Evolutionary conservation across 2,329 filamentous ascomycete species (phyloP).

Genomic region (Triangularia setosa): DNA sequence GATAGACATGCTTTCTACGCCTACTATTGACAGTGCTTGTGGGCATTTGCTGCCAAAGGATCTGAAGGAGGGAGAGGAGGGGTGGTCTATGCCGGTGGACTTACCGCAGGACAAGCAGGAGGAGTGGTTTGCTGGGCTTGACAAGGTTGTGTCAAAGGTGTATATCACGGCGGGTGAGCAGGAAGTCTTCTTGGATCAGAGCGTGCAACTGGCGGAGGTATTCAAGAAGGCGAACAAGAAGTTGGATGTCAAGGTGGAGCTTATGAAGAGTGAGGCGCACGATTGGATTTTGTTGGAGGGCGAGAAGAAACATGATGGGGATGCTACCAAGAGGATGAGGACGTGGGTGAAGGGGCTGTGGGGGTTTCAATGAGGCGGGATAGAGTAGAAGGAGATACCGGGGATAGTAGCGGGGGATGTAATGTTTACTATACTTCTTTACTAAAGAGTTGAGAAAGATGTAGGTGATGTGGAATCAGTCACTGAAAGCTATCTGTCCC

Average conservation of each 20-base stretch:
- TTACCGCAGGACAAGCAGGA: constrained; percentile 14
- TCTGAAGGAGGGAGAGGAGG: constrained; percentile 11
- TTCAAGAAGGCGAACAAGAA: constrained; percentile 22
- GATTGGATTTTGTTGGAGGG: constrained; percentile 34
- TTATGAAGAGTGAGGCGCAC: constrained; percentile 31
- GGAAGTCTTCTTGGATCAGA: constrained; percentile 33
- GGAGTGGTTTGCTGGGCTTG: constrained; percentile 30
- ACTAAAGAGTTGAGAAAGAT: too few relatives aligned
- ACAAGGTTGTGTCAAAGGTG: constrained; percentile 21
- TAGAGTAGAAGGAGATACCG: not conserved
- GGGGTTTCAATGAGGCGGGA: constrained; percentile 2
- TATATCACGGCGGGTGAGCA: constrained; percentile 34
- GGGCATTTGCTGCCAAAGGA: constrained; percentile 7
- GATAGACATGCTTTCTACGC: constrained; percentile 34
- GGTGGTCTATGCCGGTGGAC: constrained; percentile 31
- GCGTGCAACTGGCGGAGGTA: constrained; percentile 25
- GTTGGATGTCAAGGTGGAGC: constrained; percentile 29
- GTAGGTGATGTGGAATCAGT: not conserved
- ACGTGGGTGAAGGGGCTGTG: constrained; percentile 26
- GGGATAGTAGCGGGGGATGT: not conserved
- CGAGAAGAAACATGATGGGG: constrained; percentile 22
- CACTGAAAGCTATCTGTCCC: not conserved
- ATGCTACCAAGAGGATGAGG: constrained; percentile 32
- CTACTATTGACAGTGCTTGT: constrained; percentile 11
- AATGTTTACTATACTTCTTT: not conserved